These are phyloP conservation scores for Pseudogymnoascus sp. DNA, from an alignment of 2,329 filamentous ascomycete species.

Conservation along the genomic window DNA sequence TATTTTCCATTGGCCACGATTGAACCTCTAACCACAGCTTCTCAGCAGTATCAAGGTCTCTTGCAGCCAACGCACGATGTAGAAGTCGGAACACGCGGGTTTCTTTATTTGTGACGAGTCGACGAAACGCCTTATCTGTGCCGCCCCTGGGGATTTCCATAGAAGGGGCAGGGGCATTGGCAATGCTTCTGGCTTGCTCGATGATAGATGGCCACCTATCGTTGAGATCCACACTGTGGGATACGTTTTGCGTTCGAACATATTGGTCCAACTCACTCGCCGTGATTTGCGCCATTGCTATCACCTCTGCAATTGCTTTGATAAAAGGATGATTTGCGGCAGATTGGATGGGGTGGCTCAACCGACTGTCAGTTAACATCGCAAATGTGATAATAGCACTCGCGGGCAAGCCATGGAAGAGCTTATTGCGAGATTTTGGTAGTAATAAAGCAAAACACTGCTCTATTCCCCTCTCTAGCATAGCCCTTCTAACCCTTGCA, in stretches of 20 bases:
- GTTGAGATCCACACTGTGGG: background rate
- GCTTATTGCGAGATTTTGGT: conserved; percentile 13
- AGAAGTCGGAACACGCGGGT: conserved; percentile 11
- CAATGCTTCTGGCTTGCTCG: conserved; percentile 2
- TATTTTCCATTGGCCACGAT: conserved; percentile 17
- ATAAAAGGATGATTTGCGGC: conserved; percentile 6
- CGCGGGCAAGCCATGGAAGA: conserved; percentile 16
- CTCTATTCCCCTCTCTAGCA: conserved; percentile 13
- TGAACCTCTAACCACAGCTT: conserved; percentile 20
- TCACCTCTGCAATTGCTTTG: background rate
- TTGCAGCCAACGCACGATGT: conserved; percentile 17
- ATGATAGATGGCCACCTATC: background rate
- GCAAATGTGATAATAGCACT: conserved; percentile 23
- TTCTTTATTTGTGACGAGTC: conserved; percentile 4
- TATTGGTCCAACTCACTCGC: background rate
- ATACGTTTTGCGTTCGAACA: background rate
- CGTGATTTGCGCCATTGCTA: conserved; percentile 1
- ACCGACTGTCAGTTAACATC: conserved; percentile 11
- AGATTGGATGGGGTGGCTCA: background rate
- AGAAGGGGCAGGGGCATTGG: background rate
- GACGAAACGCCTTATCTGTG: conserved; percentile 7
- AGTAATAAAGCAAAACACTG: conserved; percentile 16
- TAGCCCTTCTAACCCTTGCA: conserved; percentile 9
- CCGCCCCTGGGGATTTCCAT: background rate
- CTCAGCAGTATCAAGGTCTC: conserved; percentile 19